Conservation (phyloP, 768 basidiomycete genomes). For the Trametes elegans region DNA sequence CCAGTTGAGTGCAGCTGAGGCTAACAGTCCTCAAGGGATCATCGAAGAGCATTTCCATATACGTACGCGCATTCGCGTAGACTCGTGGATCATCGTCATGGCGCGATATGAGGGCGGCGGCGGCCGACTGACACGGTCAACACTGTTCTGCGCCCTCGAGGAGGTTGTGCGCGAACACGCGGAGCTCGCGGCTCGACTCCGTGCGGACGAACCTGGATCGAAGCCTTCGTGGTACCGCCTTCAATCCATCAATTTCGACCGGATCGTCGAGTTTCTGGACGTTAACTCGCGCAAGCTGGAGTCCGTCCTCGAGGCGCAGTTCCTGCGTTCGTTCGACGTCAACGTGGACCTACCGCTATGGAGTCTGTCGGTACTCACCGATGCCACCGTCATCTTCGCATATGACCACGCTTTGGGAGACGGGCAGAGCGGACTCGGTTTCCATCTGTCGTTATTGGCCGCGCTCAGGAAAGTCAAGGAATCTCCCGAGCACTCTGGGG, state of each 20-base stretch:
- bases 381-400: conserved; percentile 35
- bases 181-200: conserved; percentile 31
- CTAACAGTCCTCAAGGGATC: too few relatives aligned
- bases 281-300: conserved; percentile 18
- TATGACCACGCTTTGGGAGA: conserved; percentile 41
- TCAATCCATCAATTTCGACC: conserved; percentile 27
- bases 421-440: conserved; percentile 38
- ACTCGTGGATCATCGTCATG: conserved; percentile 34
- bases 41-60: too few relatives aligned
- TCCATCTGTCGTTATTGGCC: conserved; percentile 34
- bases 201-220: neutral
- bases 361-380: conserved; percentile 35
- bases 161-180: conserved; percentile 31
- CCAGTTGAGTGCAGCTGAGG: too few relatives aligned
- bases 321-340: conserved; percentile 31
- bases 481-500: conserved; percentile 3
- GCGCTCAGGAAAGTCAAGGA: conserved; percentile 26
- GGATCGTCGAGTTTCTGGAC: conserved; percentile 31
- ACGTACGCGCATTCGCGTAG: conserved; percentile 32
- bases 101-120: conserved; percentile 30
- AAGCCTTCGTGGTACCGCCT: conserved; percentile 30
- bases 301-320: conserved; percentile 25
- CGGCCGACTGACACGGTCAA: conserved; percentile 21
- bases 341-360: conserved; percentile 33
- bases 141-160: conserved; percentile 29